Percentiles rank a stretch among this genome's conserved stretches.
These are phyloP conservation scores for Globisporangium canariense DNA, from an alignment of 352 stramenopile genomes.

Conservation along the genomic window DNA sequence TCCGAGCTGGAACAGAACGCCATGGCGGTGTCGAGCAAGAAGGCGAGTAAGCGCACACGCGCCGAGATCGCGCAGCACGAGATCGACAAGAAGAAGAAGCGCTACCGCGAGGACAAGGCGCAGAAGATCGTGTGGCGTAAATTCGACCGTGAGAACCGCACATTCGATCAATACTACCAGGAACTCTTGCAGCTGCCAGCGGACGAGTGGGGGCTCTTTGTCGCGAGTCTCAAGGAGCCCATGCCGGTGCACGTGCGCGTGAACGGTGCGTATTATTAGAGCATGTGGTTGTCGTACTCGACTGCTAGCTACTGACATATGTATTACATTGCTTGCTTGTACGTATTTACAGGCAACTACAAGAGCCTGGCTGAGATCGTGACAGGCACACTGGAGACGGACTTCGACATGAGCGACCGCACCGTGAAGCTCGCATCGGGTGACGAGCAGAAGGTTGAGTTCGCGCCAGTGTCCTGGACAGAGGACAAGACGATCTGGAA, in stretches of 20 bases:
- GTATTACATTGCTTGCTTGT: not conserved
- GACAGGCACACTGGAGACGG: slow-evolving; percentile 60
- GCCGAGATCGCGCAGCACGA: slow-evolving; percentile 55
- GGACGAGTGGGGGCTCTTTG: slow-evolving; percentile 80
- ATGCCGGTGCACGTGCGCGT: slow-evolving; percentile 87
- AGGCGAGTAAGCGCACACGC: slow-evolving; percentile 46
- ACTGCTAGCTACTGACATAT: not conserved
- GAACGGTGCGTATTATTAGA: slow-evolving; percentile 37
- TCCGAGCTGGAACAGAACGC: slow-evolving; percentile 37
- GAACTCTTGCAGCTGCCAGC: slow-evolving; percentile 57
- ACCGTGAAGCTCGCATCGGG: slow-evolving; percentile 55
- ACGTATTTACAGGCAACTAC: slow-evolving; percentile 43
- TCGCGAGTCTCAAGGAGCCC: slow-evolving; percentile 67
- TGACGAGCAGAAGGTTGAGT: slow-evolving; percentile 48
- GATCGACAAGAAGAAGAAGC: slow-evolving; percentile 52
- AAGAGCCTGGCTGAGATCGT: slow-evolving; percentile 79
- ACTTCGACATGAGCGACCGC: slow-evolving; percentile 60
- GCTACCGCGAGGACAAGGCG: slow-evolving; percentile 58
- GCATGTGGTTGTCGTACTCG: not conserved
- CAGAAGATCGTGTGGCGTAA: slow-evolving; percentile 89
- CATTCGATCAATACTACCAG: slow-evolving; percentile 86
- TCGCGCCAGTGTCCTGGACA: slow-evolving; percentile 67
- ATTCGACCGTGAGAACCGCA: slow-evolving; percentile 76
- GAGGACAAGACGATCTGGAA: slow-evolving; percentile 74
- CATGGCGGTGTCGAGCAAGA: slow-evolving; percentile 19